Evolutionary conservation across 768 basidiomycete genomes (phyloP), one percentile per base, ranked within the genome.

Genomic region (Naematelia aurantialba): DNA sequence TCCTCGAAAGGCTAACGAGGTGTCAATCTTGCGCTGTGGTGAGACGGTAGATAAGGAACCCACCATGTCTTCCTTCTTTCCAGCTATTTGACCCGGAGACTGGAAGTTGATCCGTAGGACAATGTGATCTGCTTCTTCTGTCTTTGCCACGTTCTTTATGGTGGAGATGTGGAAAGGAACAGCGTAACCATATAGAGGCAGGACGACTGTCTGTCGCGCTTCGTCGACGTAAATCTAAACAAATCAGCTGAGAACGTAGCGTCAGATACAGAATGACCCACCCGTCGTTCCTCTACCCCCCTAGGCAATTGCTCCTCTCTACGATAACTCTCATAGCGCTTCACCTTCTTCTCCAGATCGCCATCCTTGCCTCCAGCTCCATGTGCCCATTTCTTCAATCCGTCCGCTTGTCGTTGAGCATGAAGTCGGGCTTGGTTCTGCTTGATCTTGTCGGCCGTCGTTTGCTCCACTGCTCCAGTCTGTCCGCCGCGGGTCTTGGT

Each of bases 161-260:
- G 91, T 91, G 72, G 94, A 94, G 79, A 98, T 93, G 74, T 99
- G 96, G 81, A 94, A 97, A 0, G 94, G 92, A 0, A 94, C 92
- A 0, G 92, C 91, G 68, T 88, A 97, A 2, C 96, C 96, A 69
- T 97, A 85, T 63, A 98, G 86, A 14, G 96, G 96, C 2, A 98
- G 78, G 47, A 98, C 83, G 52, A 98, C 87, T 0, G 92, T 90
- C 61, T 89, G 86, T 14, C 88, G 84, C 74, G 91, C 91, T 67
- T 89, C 85, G 74, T 99, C 96, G 25, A 98, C 89, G 62, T 82
- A 84, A 56, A 99, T 89, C 92, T 98, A 5, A 17, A 8, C 8
- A 12, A 13, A 27, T 59, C 45, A 45, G 45, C 24, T 46, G 2
- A 56, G 25, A 29, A 25, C 54, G 22, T 21, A 49, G 62, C 26